phyloP scores from a whole-genome alignment of 2,329 filamentous ascomycete species.

The Aspergillus texensis region DNA sequence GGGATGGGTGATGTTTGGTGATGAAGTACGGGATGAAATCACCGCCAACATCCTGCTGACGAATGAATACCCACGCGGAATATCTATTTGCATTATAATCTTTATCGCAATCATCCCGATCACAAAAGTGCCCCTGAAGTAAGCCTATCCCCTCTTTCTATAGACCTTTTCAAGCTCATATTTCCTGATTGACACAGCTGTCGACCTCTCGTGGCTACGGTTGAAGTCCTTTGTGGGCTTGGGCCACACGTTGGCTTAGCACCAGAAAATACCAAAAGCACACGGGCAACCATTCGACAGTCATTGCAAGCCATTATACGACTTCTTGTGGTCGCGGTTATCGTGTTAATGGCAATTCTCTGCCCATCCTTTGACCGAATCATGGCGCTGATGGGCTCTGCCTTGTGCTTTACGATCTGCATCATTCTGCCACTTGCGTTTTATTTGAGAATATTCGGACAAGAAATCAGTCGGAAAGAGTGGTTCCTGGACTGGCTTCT shows the following conservation, averaged over 20 bases:
- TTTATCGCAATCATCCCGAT: slow-evolving; percentile 92
- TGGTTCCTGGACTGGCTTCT: slow-evolving; percentile 68
- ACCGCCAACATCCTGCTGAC: slow-evolving; percentile 84
- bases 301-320: slow-evolving; percentile 64
- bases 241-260: slow-evolving; percentile 52
- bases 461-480: slow-evolving; percentile 67
- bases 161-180: background rate
- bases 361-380: slow-evolving; percentile 84
- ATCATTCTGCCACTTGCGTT: slow-evolving; percentile 87
- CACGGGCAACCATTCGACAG: slow-evolving; percentile 56
- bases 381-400: slow-evolving; percentile 87
- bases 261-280: slow-evolving; percentile 27
- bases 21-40: slow-evolving; percentile 82
- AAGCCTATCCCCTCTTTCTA: slow-evolving; percentile 25
- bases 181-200: slow-evolving; percentile 51
- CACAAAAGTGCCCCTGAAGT: slow-evolving; percentile 90
- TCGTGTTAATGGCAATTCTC: slow-evolving; percentile 73
- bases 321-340: slow-evolving; percentile 67
- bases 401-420: slow-evolving; percentile 91
- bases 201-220: slow-evolving; percentile 81
- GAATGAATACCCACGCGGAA: slow-evolving; percentile 69
- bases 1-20: slow-evolving; percentile 93
- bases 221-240: slow-evolving; percentile 79
- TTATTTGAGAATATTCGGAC: slow-evolving; percentile 84
- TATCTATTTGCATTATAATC: slow-evolving; percentile 79